Percentiles rank a stretch among this genome's conserved stretches.
phyloP scores from a whole-genome alignment of 2,329 filamentous ascomycete genomes.

The Davidsoniella australis region DNA sequence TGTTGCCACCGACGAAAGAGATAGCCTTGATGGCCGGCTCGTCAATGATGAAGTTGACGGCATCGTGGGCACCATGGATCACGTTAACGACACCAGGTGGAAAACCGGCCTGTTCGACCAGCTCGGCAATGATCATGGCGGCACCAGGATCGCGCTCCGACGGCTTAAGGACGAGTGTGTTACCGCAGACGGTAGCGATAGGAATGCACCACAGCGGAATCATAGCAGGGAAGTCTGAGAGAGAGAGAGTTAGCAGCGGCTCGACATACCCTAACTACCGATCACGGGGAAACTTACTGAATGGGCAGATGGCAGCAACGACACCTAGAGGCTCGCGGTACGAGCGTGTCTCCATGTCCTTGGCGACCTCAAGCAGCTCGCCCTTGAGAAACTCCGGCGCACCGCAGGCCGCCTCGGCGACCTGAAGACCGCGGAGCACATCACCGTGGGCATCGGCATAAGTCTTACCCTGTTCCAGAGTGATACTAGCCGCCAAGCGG shows the following conservation, averaged over 20 bases:
- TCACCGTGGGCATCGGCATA: slow-evolving; percentile 70
- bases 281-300: slow-evolving; percentile 41
- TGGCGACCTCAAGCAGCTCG: slow-evolving; percentile 68
- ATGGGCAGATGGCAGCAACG: slow-evolving; percentile 70
- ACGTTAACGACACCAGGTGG: slow-evolving; percentile 70
- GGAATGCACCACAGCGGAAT: slow-evolving; percentile 85
- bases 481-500: slow-evolving; percentile 67
- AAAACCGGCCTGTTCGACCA: slow-evolving; percentile 65
- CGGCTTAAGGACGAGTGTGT: slow-evolving; percentile 71
- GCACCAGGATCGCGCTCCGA: slow-evolving; percentile 74
- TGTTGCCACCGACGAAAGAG: slow-evolving; percentile 74
- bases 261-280: neutral
- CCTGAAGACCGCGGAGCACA: slow-evolving; percentile 66
- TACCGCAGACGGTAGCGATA: slow-evolving; percentile 67
- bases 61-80: slow-evolving; percentile 62
- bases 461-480: slow-evolving; percentile 77
- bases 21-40: slow-evolving; percentile 74
- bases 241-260: neutral
- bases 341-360: slow-evolving; percentile 76
- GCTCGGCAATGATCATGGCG: slow-evolving; percentile 69
- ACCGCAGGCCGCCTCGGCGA: slow-evolving; percentile 66
- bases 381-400: slow-evolving; percentile 71
- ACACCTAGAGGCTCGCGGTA: slow-evolving; percentile 72
- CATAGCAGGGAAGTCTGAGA: slow-evolving; percentile 71
- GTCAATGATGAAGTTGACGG: slow-evolving; percentile 75